Conservation (phyloP, 129 eudicot genomes). For the Heracleum sosnowskyi region DNA sequence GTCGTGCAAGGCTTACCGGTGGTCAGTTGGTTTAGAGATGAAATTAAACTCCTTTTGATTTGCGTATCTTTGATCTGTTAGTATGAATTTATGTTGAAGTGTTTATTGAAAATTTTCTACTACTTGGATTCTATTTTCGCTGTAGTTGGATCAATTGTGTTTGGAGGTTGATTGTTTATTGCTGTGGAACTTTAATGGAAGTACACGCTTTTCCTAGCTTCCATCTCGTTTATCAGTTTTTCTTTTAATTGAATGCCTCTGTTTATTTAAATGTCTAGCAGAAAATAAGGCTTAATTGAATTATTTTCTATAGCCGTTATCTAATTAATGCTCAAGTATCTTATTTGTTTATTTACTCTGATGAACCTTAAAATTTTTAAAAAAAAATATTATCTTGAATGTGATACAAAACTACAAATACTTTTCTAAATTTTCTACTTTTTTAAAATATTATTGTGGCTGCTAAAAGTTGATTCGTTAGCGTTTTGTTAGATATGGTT, state of each 20-base stretch:
- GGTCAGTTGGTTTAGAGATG: no score
- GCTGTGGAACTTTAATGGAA: not conserved
- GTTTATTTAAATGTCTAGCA: not conserved
- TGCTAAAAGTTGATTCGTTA: no score
- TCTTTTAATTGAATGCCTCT: not conserved
- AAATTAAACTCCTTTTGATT: not conserved
- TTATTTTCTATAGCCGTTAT: no score
- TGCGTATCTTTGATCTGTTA: not conserved
- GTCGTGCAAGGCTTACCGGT: constrained; percentile 32
- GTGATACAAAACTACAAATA: no score
- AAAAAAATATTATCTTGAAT: no score
- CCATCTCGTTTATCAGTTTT: not conserved
- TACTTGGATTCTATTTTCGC: not conserved
- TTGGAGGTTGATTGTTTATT: not conserved
- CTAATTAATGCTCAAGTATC: no score
- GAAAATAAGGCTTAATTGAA: not conserved
- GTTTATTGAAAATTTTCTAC: not conserved
- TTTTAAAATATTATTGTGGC: no score
- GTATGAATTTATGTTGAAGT: not conserved
- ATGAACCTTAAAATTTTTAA: no score
- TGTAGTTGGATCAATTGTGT: constrained; percentile 2
- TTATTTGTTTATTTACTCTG: no score
- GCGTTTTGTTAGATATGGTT: no score
- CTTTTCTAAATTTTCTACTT: no score
- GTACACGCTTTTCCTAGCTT: no score